phyloP scores from a whole-genome alignment of 768 basidiomycete genomes.

The Tulasnella sp. region DNA sequence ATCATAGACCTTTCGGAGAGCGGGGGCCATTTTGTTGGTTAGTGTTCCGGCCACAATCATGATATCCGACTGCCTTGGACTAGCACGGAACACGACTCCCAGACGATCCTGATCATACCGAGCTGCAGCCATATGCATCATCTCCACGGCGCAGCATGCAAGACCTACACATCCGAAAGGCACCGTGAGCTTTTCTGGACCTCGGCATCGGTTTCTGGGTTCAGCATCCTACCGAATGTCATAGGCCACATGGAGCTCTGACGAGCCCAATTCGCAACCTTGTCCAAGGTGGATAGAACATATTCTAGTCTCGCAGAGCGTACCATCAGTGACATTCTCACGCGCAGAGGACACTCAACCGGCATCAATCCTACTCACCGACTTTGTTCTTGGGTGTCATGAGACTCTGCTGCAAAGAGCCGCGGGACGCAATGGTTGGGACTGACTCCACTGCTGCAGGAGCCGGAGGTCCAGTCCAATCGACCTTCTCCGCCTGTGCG shows the following conservation, averaged over 20 bases:
- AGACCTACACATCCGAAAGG: conserved; percentile 46
- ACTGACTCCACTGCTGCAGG: neutral
- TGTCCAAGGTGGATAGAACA: conserved; percentile 91
- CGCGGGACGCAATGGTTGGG: conserved; percentile 48
- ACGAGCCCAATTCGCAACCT: conserved; percentile 92
- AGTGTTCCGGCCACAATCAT: conserved; percentile 99
- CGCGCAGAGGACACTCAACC: neutral
- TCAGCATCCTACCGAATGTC: conserved; percentile 59
- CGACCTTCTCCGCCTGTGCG: conserved; percentile 5
- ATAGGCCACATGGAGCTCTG: conserved; percentile 99
- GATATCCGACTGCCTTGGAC: conserved; percentile 91
- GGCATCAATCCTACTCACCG: conserved; percentile 39
- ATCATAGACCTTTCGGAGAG: conserved; percentile 89
- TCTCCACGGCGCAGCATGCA: conserved; percentile 98
- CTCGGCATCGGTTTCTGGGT: neutral
- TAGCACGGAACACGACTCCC: conserved; percentile 97
- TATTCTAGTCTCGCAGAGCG: conserved; percentile 51
- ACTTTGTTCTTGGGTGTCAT: conserved; percentile 85
- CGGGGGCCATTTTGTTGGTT: conserved; percentile 99
- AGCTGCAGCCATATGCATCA: conserved; percentile 99
- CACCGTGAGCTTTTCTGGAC: neutral
- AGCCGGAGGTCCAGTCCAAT: conserved; percentile 8
- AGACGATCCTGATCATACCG: conserved; percentile 97
- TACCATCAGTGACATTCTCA: neutral
- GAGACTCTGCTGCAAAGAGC: conserved; percentile 74